Evolutionary conservation across 2,329 filamentous ascomycete genomes (phyloP).

Genomic region (Fusarium sp.): DNA sequence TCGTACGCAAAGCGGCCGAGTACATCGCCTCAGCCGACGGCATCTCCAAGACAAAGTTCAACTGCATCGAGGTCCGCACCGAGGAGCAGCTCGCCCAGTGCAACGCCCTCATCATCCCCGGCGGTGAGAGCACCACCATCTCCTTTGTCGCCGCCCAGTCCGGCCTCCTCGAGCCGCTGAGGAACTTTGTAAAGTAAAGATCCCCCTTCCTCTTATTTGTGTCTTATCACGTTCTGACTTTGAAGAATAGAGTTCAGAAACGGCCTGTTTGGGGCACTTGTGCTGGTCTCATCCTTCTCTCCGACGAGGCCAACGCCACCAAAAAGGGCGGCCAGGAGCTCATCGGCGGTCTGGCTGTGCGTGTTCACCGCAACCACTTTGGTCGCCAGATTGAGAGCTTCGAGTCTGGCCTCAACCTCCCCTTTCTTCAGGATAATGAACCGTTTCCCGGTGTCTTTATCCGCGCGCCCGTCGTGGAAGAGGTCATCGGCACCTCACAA

Average conservation of each 20-base stretch:
- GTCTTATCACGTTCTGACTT: slow-evolving; percentile 1
- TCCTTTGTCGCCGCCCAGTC: slow-evolving; percentile 88
- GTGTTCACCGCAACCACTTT: slow-evolving; percentile 95
- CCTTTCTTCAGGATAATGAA: slow-evolving; percentile 71
- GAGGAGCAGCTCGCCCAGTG: slow-evolving; percentile 78
- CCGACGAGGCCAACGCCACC: slow-evolving; percentile 88
- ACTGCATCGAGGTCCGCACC: slow-evolving; percentile 86
- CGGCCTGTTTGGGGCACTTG: slow-evolving; percentile 97
- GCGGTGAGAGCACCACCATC: slow-evolving; percentile 95
- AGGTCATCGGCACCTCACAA: slow-evolving; percentile 66
- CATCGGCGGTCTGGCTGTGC: slow-evolving; percentile 91
- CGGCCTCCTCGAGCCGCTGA: slow-evolving; percentile 84
- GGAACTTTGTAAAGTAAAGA: slow-evolving; percentile 92
- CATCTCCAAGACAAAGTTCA: slow-evolving; percentile 60
- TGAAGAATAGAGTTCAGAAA: slow-evolving; percentile 73
- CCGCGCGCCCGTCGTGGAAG: slow-evolving; percentile 92
- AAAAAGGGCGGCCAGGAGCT: slow-evolving; percentile 95
- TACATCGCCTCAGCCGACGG: slow-evolving; percentile 56
- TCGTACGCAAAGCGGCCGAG: slow-evolving; percentile 79
- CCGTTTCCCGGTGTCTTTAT: slow-evolving; percentile 91
- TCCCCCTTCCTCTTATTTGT: neutral
- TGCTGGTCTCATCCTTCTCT: slow-evolving; percentile 91
- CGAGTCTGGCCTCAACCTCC: slow-evolving; percentile 80
- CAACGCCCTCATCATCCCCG: slow-evolving; percentile 90
- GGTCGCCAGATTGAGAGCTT: slow-evolving; percentile 95